These are phyloP conservation scores for Oryza glumipatula DNA, from an alignment of 176 grass and related monocot genomes.

Conservation along the genomic window DNA sequence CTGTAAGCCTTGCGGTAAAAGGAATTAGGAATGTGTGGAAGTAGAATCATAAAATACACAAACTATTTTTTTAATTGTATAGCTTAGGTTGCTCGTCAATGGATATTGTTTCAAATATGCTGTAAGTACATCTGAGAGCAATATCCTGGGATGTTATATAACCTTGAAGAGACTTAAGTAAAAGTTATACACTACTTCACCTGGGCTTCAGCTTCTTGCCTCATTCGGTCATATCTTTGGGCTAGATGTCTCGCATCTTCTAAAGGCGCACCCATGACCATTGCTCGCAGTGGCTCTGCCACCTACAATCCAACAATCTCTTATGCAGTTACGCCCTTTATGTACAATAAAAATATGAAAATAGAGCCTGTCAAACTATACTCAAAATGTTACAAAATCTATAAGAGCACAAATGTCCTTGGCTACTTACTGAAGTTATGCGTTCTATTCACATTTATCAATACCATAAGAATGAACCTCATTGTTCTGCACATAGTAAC, in stretches of 20 bases:
- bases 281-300: conserved; percentile 87
- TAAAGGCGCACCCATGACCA: conserved; percentile 92
- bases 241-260: conserved; percentile 97
- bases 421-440: background rate
- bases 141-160: conserved; percentile 13
- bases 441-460: background rate
- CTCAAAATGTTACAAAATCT: no score
- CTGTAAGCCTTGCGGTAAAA: background rate
- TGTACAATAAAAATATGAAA: no score
- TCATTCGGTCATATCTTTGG: conserved; percentile 90
- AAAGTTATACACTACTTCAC: conserved; percentile 41
- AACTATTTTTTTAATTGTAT: background rate
- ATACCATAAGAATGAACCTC: background rate
- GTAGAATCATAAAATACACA: background rate
- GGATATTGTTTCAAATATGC: background rate
- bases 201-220: conserved; percentile 97
- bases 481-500: background rate
- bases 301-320: conserved; percentile 60
- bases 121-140: background rate
- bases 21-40: background rate
- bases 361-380: no score
- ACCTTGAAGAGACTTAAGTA: background rate
- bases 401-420: no score
- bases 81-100: conserved; percentile 10
- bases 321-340: no score